These are phyloP conservation scores for Diplodia corticola DNA, from an alignment of 2,329 filamentous ascomycete species.

Conservation along the genomic window DNA sequence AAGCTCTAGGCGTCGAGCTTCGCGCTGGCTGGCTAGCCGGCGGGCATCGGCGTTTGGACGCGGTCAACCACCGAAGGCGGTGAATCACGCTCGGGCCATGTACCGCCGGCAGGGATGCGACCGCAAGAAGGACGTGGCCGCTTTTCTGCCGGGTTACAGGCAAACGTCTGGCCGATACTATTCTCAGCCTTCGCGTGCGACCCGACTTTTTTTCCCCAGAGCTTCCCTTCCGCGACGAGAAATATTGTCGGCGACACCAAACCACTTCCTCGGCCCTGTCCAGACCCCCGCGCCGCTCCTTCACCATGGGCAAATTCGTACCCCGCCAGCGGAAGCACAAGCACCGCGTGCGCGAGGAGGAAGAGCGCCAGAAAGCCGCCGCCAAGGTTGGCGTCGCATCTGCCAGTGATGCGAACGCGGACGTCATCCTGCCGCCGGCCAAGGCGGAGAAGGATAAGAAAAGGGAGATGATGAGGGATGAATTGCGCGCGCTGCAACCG, in stretches of 20 bases:
- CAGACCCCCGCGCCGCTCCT: background rate
- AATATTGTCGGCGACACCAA: constrained; percentile 5
- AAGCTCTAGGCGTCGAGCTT: background rate
- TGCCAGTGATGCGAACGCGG: constrained; percentile 55
- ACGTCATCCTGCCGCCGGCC: constrained; percentile 48
- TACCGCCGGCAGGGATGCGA: background rate
- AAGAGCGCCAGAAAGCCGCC: constrained; percentile 32
- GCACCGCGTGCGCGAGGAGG: constrained; percentile 63
- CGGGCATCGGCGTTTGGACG: background rate
- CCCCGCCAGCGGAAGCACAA: constrained; percentile 62
- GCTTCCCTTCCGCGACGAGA: background rate
- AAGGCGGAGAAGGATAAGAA: constrained; percentile 56
- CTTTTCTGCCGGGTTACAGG: fast-evolving
- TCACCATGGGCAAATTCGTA: constrained; percentile 43
- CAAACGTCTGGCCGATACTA: background rate
- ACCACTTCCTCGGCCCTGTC: background rate
- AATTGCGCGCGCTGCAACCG: constrained; percentile 54
- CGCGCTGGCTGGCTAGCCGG: background rate
- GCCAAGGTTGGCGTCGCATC: constrained; percentile 40
- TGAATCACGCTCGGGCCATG: background rate
- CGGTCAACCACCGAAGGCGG: constrained; percentile 4
- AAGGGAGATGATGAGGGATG: constrained; percentile 53
- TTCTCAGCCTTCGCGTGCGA: background rate
- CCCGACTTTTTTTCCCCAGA: constrained; percentile 18
- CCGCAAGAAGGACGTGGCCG: background rate